Base-by-base conservation (phyloP, 495 filamentous ascomycete genomes). In the Penicillium canariense region DNA sequence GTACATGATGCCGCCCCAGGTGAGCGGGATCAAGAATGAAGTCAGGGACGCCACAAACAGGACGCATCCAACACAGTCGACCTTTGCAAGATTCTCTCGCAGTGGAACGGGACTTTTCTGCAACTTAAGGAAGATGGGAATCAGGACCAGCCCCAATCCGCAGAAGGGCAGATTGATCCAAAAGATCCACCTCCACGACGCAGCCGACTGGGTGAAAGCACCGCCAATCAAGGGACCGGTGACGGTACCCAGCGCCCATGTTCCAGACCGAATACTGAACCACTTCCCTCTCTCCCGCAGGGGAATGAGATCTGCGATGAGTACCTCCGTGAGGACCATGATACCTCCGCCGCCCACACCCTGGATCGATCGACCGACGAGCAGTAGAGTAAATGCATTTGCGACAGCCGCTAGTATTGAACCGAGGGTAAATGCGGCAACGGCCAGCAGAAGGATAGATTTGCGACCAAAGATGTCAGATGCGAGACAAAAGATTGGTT, bases 141-240 rank as follows among this genome's bases (percentile, higher is more conserved):
- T 8, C 39, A 81, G 77, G 18, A 77, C 66, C 0, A 84, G 77
- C 0, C 74, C 68, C 9, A 73, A 52, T 7, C 58, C 83, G 28
- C 73, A 72, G 7, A 86, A 65, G 15, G 75, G 62, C 5, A 87
- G 67, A 57, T 87, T 88, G 61, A 88, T 77, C 62, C 82, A 88
- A 60, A 88, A 88, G 35, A 82, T 78, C 84, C 81, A 84, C 14
- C 80, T 48, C 80, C 79, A 83, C 0, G 71, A 74, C 23, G 72
- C 68, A 34, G 49, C 27, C 5, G 58, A 34, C 27, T 63, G 20
- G 2, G 55, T 59, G 10, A 76, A 48, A 3, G 34, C 59, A 5
- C 68, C 72, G 8, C 69, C 70, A 1, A 76, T 18, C 0, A 76
- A 15, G 3, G 74, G 74, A 0, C 71, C 74, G 3, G 68, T 18